A percentile compares a stretch with the other conserved stretches of the same genome.
Evolutionary conservation across 2,329 filamentous ascomycete species (phyloP).

Genomic region (Pseudogymnoascus sp.): DNA sequence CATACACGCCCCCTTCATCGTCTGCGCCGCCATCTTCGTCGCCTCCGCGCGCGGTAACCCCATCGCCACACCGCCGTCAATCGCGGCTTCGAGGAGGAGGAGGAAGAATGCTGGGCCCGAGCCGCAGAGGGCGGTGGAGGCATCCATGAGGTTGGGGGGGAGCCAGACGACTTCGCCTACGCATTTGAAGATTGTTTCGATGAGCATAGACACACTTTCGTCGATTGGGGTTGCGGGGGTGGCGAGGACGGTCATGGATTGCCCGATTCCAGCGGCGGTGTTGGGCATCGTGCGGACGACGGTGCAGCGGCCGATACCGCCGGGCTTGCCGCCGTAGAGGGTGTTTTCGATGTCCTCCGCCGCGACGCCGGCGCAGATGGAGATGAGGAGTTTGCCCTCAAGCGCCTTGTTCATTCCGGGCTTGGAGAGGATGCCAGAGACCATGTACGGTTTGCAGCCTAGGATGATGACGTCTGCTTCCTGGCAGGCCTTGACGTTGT

Average conservation of each 20-base stretch:
- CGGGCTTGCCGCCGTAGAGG: constrained; percentile 47
- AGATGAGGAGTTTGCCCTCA: constrained; percentile 71
- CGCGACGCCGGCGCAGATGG: constrained; percentile 70
- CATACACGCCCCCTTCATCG: constrained; percentile 64
- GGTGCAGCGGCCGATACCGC: constrained; percentile 40
- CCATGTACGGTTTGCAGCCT: constrained; percentile 72
- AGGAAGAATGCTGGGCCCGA: constrained; percentile 70
- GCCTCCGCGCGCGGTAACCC: constrained; percentile 65
- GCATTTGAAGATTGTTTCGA: constrained; percentile 68
- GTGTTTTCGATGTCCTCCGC: constrained; percentile 57
- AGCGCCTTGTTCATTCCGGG: constrained; percentile 65
- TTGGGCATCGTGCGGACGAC: constrained; percentile 80
- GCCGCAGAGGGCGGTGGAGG: constrained; percentile 63
- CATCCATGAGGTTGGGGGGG: constrained; percentile 61
- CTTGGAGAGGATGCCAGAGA: constrained; percentile 56
- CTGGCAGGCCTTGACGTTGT: constrained; percentile 59
- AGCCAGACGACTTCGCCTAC: constrained; percentile 65
- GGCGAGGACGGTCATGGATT: constrained; percentile 76
- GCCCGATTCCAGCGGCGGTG: constrained; percentile 67
- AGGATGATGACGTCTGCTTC: constrained; percentile 67
- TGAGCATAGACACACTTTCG: constrained; percentile 43
- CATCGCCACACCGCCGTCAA: constrained; percentile 72
- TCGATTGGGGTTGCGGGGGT: constrained; percentile 50
- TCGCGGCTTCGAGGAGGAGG: constrained; percentile 64
- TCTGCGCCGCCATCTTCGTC: constrained; percentile 69